Percentiles rank a stretch among this genome's conserved stretches.
Evolutionary conservation across 495 filamentous ascomycete species (phyloP).

Genomic region (Podospora didyma): DNA sequence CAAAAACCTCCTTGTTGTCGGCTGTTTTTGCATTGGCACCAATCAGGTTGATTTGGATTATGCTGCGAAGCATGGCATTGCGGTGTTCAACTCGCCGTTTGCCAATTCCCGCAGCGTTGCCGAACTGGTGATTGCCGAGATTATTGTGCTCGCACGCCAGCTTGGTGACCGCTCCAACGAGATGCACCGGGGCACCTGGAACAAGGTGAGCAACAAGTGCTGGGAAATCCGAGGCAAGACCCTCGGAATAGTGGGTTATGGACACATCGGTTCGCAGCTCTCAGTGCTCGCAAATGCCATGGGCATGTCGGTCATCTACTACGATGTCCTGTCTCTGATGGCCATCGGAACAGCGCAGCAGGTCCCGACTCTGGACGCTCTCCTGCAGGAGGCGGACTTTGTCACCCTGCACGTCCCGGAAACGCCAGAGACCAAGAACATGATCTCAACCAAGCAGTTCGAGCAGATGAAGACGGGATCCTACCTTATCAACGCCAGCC

Average conservation of each 20-base stretch:
- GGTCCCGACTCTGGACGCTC: constrained; percentile 67
- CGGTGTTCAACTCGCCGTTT: constrained; percentile 98
- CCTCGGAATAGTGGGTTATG: constrained; percentile 93
- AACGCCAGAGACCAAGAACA: constrained; percentile 81
- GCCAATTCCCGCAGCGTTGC: constrained; percentile 96
- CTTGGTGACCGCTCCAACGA: constrained; percentile 90
- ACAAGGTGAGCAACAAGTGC: constrained; percentile 93
- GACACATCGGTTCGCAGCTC: constrained; percentile 94
- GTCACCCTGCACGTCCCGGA: constrained; percentile 94
- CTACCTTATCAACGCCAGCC: constrained; percentile 93
- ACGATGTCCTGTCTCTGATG: constrained; percentile 91
- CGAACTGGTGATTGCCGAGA: constrained; percentile 90
- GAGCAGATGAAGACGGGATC: constrained; percentile 86
- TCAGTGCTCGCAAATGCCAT: constrained; percentile 95
- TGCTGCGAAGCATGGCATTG: constrained; percentile 87
- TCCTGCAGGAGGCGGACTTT: constrained; percentile 82
- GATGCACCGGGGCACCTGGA: constrained; percentile 94
- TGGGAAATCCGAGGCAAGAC: constrained; percentile 99
- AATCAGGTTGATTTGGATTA: constrained; percentile 96
- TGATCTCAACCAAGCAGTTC: constrained; percentile 76
- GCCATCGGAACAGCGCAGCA: constrained; percentile 82
- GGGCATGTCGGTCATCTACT: constrained; percentile 96
- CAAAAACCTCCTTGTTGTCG: constrained; percentile 90
- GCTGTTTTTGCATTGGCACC: constrained; percentile 98
- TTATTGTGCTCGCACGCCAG: constrained; percentile 87